Evolutionary conservation across 805 yeast species (phyloP), one percentile per base, ranked within the genome.

Genomic region (Zygosaccharomyces gambellarensis): DNA sequence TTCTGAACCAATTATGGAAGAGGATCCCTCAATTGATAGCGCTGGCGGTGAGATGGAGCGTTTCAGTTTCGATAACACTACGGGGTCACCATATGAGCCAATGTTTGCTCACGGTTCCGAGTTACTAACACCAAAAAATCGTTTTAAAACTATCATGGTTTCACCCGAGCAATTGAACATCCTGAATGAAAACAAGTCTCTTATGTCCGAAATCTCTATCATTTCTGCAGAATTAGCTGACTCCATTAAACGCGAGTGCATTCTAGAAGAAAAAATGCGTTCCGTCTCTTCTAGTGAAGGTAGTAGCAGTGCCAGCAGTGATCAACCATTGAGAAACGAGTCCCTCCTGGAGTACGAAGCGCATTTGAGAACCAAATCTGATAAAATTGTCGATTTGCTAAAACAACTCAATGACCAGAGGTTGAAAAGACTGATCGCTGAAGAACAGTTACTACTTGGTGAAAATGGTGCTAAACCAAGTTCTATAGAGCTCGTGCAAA

Each of bases 141-240:
- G 55, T 28, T 50, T 50, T 30, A 61, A 55, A 34, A 61, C 62
- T n/a, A 56, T 73, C 22, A 63, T 62, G 7, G 76, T 83, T 46
- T 74, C 82, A 1, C 75, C 80, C 36, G 85, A 81, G 21, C 89
- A 85, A 56, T 62, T 82, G 46, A 81, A 82, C 1, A 70, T 85
- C 6, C 72, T 85, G 70, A 78, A 73, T 31, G 80, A 85, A 46
- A 84, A 81, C 53, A 74, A 74, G 44, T 77, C 75, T 23, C 64
- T 86, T 36, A 71, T 84, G 57, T 74, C 77, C 48, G 92, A 86
- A 59, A 66, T 87, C 36, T 84, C 82, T 51, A 59, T 85, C 22
- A 83, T 87, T 1, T 82, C 90, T 0, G 77, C 78, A 23, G 95
- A 86, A 59, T 71, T 87, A 44, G 90, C 90, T 0, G 79, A 79